A percentile compares a stretch with the other conserved stretches of the same genome.
These are phyloP conservation scores for Chenopodium formosanum DNA, from an alignment of 148 eudicot species.

Conservation along the genomic window DNA sequence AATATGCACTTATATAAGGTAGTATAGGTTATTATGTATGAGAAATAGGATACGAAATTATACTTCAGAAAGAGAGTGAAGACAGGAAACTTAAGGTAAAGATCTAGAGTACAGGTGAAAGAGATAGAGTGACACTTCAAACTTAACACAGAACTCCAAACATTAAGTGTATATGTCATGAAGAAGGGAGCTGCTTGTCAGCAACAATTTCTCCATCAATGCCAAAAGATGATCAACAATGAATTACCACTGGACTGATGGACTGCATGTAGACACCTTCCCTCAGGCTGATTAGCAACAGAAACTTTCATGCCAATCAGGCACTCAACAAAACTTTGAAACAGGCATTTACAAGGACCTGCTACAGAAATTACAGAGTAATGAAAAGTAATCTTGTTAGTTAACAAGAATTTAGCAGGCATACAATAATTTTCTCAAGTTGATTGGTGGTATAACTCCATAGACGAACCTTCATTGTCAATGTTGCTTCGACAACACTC, in stretches of 20 bases:
- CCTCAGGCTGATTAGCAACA: slow-evolving; percentile 40
- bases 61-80: neutral
- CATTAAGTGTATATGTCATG: neutral
- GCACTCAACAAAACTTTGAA: slow-evolving; percentile 59
- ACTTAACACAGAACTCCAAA: neutral
- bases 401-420: neutral
- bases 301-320: slow-evolving; percentile 61
- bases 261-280: slow-evolving; percentile 45
- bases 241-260: slow-evolving; percentile 83
- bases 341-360: slow-evolving; percentile 52
- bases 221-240: neutral
- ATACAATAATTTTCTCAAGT: neutral
- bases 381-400: neutral
- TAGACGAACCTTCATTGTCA: slow-evolving; percentile 48
- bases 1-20: too few species aligned
- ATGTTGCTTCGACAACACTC: slow-evolving; percentile 50
- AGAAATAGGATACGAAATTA: neutral
- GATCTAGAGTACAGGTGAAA: neutral
- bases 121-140: neutral
- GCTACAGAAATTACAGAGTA: slow-evolving; percentile 25
- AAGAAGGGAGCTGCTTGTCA: neutral
- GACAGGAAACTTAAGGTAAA: neutral
- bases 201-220: neutral
- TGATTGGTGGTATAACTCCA: slow-evolving; percentile 8
- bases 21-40: neutral